Evolutionary conservation across 139 green algal species (phyloP), one percentile per base, ranked within the genome.

Genomic region (Picochlorum sp.): DNA sequence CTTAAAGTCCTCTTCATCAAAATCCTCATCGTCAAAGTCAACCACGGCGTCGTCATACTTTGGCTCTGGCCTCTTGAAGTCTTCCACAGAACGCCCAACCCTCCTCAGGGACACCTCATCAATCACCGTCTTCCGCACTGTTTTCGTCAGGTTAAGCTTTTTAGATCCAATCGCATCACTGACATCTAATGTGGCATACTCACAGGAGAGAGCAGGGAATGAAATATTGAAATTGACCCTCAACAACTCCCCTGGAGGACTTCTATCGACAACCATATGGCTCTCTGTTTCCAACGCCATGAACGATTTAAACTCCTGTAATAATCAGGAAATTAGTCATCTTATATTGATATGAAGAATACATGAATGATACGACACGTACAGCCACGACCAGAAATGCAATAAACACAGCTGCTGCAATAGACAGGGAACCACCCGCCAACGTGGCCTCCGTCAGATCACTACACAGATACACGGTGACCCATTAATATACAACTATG

Each of bases 181-280:
- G 44, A 98, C 86, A 67, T 98, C 92, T 20, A 98, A 74, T 0
- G 91, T 94, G 4, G 90, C 90, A 80, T 96, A 98, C 69, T 98
- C 92, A 70, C 92, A 98, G 1, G 91, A 96, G 26, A 98, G 66
- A 4, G 79, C 74, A 0, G 91, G 88, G 45, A 84, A 83, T 45
- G 82, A 94, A 65, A 98, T 77, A 72, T 98, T 97, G 80, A 98
- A 98, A 75, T 96, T 97, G 30, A 98, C 83, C 26, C 92, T 83
- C 9, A 98, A 65, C 31, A 97, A 73, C 51, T 98, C 92, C 6
- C 90, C 90, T 10, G 90, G 83, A n/a, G 78, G 45, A 51, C 80
- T 92, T 45, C 89, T 72, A 71, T 98, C 92, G 0, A 98, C 88
- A 2, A 98, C 69, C 41, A 98, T 71, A 41, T 87, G 65, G 2